Conservation (phyloP, 352 stramenopile genomes). For the Globisporangium sylvaticum region DNA sequence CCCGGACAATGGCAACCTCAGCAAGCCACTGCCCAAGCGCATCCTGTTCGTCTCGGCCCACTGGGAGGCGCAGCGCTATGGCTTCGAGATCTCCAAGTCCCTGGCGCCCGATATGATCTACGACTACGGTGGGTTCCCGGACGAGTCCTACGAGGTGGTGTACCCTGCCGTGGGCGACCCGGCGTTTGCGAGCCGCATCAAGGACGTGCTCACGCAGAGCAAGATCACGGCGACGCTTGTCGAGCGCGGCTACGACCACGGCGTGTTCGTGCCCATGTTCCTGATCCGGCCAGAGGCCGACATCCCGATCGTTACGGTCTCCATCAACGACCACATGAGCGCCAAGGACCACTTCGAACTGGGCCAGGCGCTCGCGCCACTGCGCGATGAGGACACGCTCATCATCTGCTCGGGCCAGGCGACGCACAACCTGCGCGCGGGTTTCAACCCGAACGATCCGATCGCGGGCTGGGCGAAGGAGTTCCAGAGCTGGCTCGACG, state of each 20-base stretch:
- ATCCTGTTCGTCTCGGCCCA: constrained; percentile 89
- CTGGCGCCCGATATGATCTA: constrained; percentile 65
- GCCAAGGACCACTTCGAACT: constrained; percentile 44
- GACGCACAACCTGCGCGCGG: constrained; percentile 35
- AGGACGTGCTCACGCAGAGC: constrained; percentile 43
- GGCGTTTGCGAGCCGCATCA: constrained; percentile 60
- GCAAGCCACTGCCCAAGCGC: constrained; percentile 38
- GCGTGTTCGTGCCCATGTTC: constrained; percentile 90
- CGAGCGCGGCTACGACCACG: constrained; percentile 87
- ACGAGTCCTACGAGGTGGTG: constrained; percentile 78
- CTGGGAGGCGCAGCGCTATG: constrained; percentile 52
- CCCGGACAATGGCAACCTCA: constrained; percentile 9
- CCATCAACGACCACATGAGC: constrained; percentile 41
- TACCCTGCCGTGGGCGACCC: constrained; percentile 81
- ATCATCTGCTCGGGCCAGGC: constrained; percentile 70
- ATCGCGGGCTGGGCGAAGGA: constrained; percentile 26
- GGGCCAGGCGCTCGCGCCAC: constrained; percentile 42
- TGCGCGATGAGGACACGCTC: constrained; percentile 65
- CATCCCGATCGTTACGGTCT: constrained; percentile 86
- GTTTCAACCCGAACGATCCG: constrained; percentile 13
- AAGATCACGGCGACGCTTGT: constrained; percentile 44
- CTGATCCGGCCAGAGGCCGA: constrained; percentile 85
- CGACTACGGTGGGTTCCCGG: constrained; percentile 90
- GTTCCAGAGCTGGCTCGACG: constrained; percentile 39
- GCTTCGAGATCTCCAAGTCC: constrained; percentile 42